phyloP scores from a whole-genome alignment of 176 grass and related monocot genomes.

The Thinopyrum elongatum region DNA sequence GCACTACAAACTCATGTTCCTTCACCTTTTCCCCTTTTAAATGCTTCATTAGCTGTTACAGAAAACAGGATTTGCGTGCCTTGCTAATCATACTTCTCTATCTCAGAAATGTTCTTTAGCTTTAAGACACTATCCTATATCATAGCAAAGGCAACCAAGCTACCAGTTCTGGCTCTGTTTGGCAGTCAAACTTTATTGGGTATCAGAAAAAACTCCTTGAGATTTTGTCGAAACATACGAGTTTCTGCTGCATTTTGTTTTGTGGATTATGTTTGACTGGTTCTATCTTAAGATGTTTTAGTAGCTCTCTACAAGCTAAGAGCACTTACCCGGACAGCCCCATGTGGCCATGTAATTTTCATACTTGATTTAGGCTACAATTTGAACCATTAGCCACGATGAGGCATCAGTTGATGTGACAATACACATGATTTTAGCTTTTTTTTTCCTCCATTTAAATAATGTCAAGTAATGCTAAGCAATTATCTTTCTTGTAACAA shows the following conservation, averaged over 20 bases:
- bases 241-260: not conserved
- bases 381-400: not conserved
- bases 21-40: not conserved
- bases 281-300: slow-evolving; percentile 8
- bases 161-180: not conserved
- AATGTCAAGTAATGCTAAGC: not conserved
- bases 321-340: not conserved
- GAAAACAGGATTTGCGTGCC: not conserved
- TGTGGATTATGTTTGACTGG: not conserved
- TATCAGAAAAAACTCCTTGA: no score
- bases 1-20: not conserved
- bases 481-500: not conserved
- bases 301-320: slow-evolving; percentile 12
- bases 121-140: slow-evolving; percentile 1
- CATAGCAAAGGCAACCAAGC: slow-evolving; percentile 4
- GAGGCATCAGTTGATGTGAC: slow-evolving; percentile 5
- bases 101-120: not conserved
- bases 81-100: slow-evolving; percentile 7
- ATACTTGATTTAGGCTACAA: not conserved
- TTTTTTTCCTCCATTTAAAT: slow-evolving; percentile 2
- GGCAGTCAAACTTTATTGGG: not conserved
- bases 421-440: not conserved
- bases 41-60: not conserved
- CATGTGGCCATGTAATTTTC: not conserved
- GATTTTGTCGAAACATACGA: not conserved